phyloP scores from a whole-genome alignment of 73 alveolate genomes.

The Effrenium voratum region DNA sequence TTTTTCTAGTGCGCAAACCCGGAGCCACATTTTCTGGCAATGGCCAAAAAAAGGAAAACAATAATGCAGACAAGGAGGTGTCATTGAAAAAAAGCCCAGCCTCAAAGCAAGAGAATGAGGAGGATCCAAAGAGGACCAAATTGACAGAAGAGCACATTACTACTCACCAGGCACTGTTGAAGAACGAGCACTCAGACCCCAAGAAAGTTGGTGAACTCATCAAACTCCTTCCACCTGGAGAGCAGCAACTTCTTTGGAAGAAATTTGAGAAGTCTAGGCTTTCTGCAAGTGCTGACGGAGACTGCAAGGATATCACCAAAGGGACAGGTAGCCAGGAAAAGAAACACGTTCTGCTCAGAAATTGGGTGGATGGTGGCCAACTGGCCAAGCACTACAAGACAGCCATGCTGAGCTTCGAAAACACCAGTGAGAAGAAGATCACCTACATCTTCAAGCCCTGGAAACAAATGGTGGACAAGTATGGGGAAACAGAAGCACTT shows the following conservation, averaged over 20 bases:
- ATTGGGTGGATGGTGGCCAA: neutral
- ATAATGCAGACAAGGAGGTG: too few relatives aligned
- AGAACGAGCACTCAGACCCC: neutral
- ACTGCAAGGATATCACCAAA: neutral
- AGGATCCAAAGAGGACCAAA: neutral
- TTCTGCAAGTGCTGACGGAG: neutral
- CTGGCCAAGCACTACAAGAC: conserved; percentile 9
- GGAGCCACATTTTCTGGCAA: too few relatives aligned
- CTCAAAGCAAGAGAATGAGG: neutral
- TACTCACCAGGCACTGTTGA: conserved; percentile 6
- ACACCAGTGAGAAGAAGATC: neutral
- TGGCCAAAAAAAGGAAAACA: too few relatives aligned
- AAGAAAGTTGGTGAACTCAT: neutral
- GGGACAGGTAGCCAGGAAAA: conserved; percentile 10
- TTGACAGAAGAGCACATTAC: neutral
- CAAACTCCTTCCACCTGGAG: neutral
- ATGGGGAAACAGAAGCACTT: conserved; percentile 17
- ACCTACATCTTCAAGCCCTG: neutral
- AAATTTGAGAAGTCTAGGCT: conserved; percentile 18
- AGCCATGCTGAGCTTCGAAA: neutral
- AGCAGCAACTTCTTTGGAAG: conserved; percentile 14
- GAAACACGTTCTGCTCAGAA: conserved; percentile 8
- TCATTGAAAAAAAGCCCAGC: too few relatives aligned
- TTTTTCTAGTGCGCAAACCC: too few relatives aligned
- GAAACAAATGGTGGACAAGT: conserved; percentile 41